Conservation (phyloP, 192 early-diverging fungal species). For the Umbelopsis isabellina region DNA sequence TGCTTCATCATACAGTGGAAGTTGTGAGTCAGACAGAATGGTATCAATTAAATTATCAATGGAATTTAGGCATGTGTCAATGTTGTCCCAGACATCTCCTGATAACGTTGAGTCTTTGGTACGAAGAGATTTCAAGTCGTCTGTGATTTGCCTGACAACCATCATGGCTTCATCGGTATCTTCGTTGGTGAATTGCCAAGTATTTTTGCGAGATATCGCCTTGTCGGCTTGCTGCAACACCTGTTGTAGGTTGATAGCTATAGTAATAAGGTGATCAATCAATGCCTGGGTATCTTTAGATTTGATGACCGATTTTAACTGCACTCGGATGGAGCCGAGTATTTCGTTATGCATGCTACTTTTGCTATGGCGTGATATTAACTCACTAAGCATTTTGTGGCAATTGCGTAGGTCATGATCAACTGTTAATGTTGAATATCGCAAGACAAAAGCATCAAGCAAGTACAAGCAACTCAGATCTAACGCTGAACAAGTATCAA, state of each 20-base stretch:
- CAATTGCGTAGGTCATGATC: constrained; percentile 5
- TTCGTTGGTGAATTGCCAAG: not conserved
- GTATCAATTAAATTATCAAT: constrained; percentile 14
- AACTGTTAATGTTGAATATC: not conserved
- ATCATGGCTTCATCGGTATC: constrained; percentile 20
- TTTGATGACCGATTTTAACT: not conserved
- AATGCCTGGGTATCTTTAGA: constrained; percentile 1
- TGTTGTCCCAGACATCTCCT: not conserved
- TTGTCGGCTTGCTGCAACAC: not conserved
- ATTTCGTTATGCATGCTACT: not conserved
- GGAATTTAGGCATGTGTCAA: not conserved
- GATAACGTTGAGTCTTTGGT: not conserved
- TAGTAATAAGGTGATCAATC: not conserved
- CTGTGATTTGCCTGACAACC: not conserved
- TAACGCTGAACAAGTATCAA: not conserved
- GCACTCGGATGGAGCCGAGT: not conserved
- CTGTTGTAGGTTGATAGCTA: not conserved
- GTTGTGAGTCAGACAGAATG: constrained; percentile 11
- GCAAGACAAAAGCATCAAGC: not conserved
- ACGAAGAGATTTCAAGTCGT: not conserved
- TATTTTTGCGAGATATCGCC: not conserved
- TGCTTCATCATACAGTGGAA: constrained; percentile 1
- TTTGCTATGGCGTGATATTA: constrained; percentile 1
- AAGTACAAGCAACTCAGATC: constrained; percentile 3
- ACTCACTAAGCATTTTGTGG: constrained; percentile 10